These are phyloP conservation scores for Trypanosomatidae sp. DNA, from an alignment of 208 protist genomes.

Conservation along the genomic window DNA sequence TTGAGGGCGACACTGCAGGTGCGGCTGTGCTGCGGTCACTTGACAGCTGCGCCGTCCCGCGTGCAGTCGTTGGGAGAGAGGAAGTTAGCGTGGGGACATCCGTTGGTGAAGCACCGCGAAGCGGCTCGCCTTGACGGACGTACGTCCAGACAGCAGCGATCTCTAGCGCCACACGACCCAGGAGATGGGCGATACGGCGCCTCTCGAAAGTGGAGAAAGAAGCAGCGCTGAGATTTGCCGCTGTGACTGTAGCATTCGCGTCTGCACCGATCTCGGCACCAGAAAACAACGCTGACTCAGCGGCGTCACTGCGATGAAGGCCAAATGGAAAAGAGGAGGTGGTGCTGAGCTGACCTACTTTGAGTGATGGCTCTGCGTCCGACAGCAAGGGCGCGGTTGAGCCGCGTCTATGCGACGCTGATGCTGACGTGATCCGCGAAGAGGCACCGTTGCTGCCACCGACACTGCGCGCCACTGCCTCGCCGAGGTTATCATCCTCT, in stretches of 20 bases:
- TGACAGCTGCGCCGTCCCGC: slow-evolving; percentile 6
- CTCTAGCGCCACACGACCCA: slow-evolving; percentile 59
- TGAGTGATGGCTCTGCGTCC: background rate
- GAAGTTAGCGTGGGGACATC: slow-evolving; percentile 1
- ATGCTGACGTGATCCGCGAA: background rate
- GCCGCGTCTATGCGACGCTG: background rate
- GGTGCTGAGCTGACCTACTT: background rate
- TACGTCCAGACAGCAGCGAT: slow-evolving; percentile 32
- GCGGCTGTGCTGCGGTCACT: slow-evolving; percentile 11
- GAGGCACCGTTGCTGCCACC: background rate
- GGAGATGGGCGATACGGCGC: slow-evolving; percentile 46
- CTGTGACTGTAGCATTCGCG: background rate
- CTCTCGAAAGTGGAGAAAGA: slow-evolving; percentile 60
- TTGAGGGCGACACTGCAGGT: background rate
- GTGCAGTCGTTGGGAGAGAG: background rate
- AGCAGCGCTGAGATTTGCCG: background rate
- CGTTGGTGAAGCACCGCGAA: background rate
- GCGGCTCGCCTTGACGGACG: slow-evolving; percentile 16
- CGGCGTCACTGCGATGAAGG: background rate
- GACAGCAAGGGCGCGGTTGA: background rate
- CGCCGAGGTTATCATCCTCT: background rate
- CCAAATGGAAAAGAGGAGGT: background rate
- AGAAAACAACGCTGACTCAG: background rate
- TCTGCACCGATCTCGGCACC: background rate
- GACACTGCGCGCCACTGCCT: background rate